A percentile compares a stretch with the other conserved stretches of the same genome.
phyloP scores from a whole-genome alignment of 495 filamentous ascomycete genomes.

The Immersiella caudata region DNA sequence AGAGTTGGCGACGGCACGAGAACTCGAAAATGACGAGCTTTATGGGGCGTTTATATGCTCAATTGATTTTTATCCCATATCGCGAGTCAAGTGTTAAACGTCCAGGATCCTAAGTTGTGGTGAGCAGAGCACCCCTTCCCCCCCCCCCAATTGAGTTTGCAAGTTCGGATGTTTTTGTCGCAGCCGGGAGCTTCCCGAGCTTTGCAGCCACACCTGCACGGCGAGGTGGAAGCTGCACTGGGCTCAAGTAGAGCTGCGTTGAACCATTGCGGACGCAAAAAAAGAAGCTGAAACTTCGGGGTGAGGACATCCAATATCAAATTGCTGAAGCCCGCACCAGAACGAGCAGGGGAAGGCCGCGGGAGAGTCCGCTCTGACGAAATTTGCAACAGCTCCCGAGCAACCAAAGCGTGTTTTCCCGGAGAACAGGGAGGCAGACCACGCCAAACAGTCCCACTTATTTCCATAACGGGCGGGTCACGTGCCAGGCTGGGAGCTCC shows the following conservation, averaged over 20 bases:
- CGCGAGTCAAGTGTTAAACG: not conserved
- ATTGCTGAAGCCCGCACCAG: not conserved
- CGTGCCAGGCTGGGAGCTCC: constrained; percentile 37
- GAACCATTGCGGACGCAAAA: not conserved
- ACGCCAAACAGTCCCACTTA: constrained; percentile 8
- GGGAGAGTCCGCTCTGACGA: constrained; percentile 15
- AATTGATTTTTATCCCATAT: not conserved
- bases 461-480: constrained; percentile 29
- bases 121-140: no score
- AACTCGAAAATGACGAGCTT: no score
- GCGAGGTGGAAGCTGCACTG: not conserved
- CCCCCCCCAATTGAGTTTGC: not conserved
- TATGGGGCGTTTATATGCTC: no score
- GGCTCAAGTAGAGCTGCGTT: not conserved
- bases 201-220: not conserved
- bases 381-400: constrained; percentile 23
- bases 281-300: not conserved
- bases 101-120: not conserved
- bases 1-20: no score
- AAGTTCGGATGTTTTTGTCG: not conserved
- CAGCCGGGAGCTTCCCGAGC: not conserved
- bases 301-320: not conserved
- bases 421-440: constrained; percentile 3
- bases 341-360: not conserved
- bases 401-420: constrained; percentile 24